Evolutionary conservation across 306 rosid genomes (phyloP), one percentile per base, ranked within the genome.

Genomic region (Acacia confusa): DNA sequence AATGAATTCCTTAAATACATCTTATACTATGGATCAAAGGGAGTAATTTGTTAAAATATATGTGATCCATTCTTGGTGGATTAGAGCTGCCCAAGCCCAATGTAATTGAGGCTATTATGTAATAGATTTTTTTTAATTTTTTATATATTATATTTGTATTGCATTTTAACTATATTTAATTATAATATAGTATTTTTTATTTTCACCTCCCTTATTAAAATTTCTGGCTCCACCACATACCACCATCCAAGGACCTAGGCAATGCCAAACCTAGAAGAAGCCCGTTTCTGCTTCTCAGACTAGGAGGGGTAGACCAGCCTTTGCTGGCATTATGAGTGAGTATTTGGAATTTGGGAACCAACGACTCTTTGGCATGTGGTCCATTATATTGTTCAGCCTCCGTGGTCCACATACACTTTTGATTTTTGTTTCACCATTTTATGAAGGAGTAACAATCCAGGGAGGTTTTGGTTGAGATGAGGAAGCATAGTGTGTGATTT

Each of bases 191-290:
- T n/a, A n/a, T n/a, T n/a, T n/a, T n/a, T n/a, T n/a, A n/a, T n/a
- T n/a, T n/a, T n/a, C n/a, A n/a, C n/a, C n/a, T n/a, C n/a, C n/a
- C n/a, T n/a, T n/a, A n/a, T n/a, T n/a, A n/a, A n/a, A n/a, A n/a
- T n/a, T n/a, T n/a, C n/a, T n/a, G n/a, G n/a, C n/a, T n/a, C n/a
- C n/a, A n/a, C n/a, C n/a, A n/a, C n/a, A n/a, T n/a, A n/a, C n/a
- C n/a, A n/a, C n/a, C 40, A 27, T 88, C 91, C 52, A 0, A 57
- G 83, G 52, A 70, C 81, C 76, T 72, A 50, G 20, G 85, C 57
- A 78, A 84, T 58, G 83, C 81, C 88, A 82, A 81, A 71, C 47
- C 57, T 43, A 8, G 0, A 12, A 38, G 15, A 16, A 2, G 52
- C 17, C 69, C 76, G 83, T 72, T 4, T 78, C 76, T 45, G 83